Base-by-base conservation (phyloP, 176 grass and related monocot genomes). In the Lolium perenne region DNA sequence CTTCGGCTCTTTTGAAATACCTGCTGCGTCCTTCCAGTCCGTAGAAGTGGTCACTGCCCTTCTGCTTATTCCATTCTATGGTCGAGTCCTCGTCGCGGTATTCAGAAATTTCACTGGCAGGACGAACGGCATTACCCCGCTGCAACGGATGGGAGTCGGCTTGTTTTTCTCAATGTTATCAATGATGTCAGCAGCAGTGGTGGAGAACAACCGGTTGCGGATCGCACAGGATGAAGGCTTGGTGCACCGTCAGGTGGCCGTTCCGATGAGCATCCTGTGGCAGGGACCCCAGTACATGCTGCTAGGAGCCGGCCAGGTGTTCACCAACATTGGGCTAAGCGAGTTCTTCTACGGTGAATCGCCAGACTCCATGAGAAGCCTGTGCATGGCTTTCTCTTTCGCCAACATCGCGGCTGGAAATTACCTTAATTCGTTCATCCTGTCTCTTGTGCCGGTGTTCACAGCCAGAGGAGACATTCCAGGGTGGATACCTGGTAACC, bases 281-380 rank as follows among this genome's bases (percentile, higher is more conserved):
- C 91, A 93, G 65, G 89, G 73, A 38, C 88, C 88, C 35, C 91
- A 93, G 38, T 90, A 93, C 71, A 83, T 93, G 11, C 62, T 90
- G 58, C 16, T 93, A 2, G 91, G 91, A 25, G 78, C n/a, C 11
- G 78, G 71, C 0, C 78, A 88, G 83, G 85, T 93, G 61, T 90
- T 93, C 55, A 82, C 91, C 12, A 76, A 13, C 6, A 88, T 90
- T 20, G 91, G 91, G 57, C 59, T 84, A 74, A 40, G 17, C 18
- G 91, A 90, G 17, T 88, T 90, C 55, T 93, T 93, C 64, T 90
- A 93, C 1, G 50, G 90, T 47, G 85, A 93, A 77, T 85, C 88
- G 23, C 91, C 91, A 20, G 91, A 88, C 22, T 66, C 88, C 56
- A 86, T 88, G 91, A 62, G 82, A 62, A 93, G 91, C 86, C 55